These are phyloP conservation scores for Calocybe cyanea DNA, from an alignment of 768 basidiomycete genomes.

Conservation along the genomic window DNA sequence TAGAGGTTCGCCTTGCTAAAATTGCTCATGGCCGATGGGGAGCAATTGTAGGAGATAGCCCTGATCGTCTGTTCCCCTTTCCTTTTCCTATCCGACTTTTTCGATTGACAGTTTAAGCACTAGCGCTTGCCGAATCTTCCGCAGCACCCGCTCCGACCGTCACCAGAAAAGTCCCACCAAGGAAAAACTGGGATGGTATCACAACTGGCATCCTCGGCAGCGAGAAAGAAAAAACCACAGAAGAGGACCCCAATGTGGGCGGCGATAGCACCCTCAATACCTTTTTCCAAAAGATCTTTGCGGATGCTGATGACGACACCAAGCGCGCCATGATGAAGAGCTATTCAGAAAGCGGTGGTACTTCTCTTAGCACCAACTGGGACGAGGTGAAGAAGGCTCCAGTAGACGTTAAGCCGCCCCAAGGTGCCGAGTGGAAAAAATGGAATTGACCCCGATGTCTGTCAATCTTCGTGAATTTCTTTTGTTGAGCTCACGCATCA, in stretches of 20 bases:
- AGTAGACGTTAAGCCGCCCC: slow-evolving; percentile 79
- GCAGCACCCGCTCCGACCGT: slow-evolving; percentile 27
- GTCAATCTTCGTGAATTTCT: background rate
- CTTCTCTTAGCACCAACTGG: slow-evolving; percentile 96
- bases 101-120: slow-evolving; percentile 3
- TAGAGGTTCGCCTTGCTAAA: slow-evolving; percentile 82
- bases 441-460: slow-evolving; percentile 44
- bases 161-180: slow-evolving; percentile 28
- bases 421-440: slow-evolving; percentile 80
- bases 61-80: slow-evolving; percentile 56
- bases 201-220: slow-evolving; percentile 55
- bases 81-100: background rate
- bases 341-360: slow-evolving; percentile 92
- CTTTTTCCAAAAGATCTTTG: slow-evolving; percentile 91
- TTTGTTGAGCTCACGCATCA: slow-evolving; percentile 1
- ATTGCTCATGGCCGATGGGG: slow-evolving; percentile 69
- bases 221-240: slow-evolving; percentile 57
- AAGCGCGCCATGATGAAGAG: slow-evolving; percentile 97
- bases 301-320: slow-evolving; percentile 89
- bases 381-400: slow-evolving; percentile 69
- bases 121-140: slow-evolving; percentile 29
- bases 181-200: slow-evolving; percentile 90
- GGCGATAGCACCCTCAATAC: slow-evolving; percentile 83
- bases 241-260: slow-evolving; percentile 86
- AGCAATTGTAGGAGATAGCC: slow-evolving; percentile 65